Evolutionary conservation across 441 rosid genomes (phyloP), one percentile per base, ranked within the genome.

Genomic region (Dalechampia spathulata): DNA sequence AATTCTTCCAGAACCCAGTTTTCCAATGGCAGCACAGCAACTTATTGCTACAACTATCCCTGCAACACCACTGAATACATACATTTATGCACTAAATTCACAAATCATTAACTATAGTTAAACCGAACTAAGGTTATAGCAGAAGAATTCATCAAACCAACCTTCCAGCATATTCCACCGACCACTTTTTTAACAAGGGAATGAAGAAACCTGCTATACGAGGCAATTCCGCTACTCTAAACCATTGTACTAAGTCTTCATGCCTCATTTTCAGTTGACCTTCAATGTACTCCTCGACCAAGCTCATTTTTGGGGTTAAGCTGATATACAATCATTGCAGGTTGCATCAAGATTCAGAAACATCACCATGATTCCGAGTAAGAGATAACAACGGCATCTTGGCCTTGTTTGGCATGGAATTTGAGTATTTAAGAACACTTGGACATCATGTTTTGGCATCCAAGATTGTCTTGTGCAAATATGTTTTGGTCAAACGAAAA

Each of bases 151-250:
- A 27, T 47, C 10, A 20, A 68, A 60, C 79, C 56, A 55, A 85
- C 92, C 92, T 85, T 75, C 88, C 92, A 26, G 88, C 92, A 44
- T 82, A 82, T 63, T 85, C 88, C 72, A 73, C 65, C 22, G 83
- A 73, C 86, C 92, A 85, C 68, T 80, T 76, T 76, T 77, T 85
- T 71, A 85, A 74, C 57, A 80, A 61, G 53, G 88, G 85, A 72
- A 53, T 58, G 67, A 80, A 80, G 73, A 67, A 85, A 52, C 79
- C 78, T 16, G 70, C 67, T 57, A 80, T 68, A 4, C 80, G 75
- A 26, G 88, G 88, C 56, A 80, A 71, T 59, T 80, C 83, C 56
- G 73, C 78, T 42, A 38, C 67, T 69, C 75, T 82, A 67, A 85
- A 76, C 88, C 92, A 85, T 49, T 65, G 65, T 15, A 80, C 75